These are phyloP conservation scores for Colletotrichum phormii DNA, from an alignment of 2,329 filamentous ascomycete genomes.

Conservation along the genomic window DNA sequence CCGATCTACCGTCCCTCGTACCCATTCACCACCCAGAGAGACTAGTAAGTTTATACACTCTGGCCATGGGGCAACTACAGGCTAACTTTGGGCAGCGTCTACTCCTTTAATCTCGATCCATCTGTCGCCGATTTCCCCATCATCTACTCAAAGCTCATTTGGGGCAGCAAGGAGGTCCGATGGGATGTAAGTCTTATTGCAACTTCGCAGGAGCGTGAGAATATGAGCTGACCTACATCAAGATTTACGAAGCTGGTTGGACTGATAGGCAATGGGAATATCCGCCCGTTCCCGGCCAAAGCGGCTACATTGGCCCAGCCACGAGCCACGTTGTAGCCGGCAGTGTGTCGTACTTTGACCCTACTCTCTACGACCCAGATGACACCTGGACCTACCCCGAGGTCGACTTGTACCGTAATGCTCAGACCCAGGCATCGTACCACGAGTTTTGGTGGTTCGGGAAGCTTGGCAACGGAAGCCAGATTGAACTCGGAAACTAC, in stretches of 20 bases:
- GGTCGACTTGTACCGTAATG: conserved; percentile 41
- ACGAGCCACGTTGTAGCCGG: conserved; percentile 45
- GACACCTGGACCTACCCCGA: conserved; percentile 53
- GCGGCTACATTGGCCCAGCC: conserved; percentile 55
- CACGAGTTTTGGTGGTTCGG: conserved; percentile 36
- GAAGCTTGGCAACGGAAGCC: conserved; percentile 32
- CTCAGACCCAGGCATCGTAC: conserved; percentile 8
- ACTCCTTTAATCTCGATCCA: conserved; percentile 36
- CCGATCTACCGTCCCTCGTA: conserved; percentile 37
- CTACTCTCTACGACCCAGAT: conserved; percentile 47
- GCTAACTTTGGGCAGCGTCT: not conserved
- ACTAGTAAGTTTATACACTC: not conserved
- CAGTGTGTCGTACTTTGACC: conserved; percentile 45
- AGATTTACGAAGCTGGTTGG: conserved; percentile 54
- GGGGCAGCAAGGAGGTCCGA: conserved; percentile 37
- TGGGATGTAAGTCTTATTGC: conserved; percentile 26
- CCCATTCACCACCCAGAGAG: conserved; percentile 27
- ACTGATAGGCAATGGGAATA: conserved; percentile 54
- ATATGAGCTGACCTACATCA: not conserved
- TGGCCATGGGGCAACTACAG: fast-evolving
- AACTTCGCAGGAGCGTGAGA: fast-evolving
- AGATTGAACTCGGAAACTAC: conserved; percentile 32
- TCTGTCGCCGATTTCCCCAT: conserved; percentile 37
- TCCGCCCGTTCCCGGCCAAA: conserved; percentile 50
- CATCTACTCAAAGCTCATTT: conserved; percentile 37